Conservation (phyloP, 1,284 basidiomycete species). For the Trichosporon sp. region DNA sequence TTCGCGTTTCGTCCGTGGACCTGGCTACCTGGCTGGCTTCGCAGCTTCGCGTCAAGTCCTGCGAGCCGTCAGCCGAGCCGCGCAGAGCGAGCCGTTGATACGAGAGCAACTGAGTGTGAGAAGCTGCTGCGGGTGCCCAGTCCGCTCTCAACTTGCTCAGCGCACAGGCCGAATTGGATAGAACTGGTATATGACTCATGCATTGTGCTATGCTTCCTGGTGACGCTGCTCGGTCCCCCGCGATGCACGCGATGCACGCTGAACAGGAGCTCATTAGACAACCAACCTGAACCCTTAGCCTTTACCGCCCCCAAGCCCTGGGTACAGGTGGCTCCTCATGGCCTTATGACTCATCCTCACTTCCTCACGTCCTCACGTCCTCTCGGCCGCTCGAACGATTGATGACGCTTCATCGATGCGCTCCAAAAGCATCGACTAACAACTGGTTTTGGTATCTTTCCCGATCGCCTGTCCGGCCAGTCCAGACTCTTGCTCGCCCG, state of each 20-base stretch:
- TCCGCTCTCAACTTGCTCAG: neutral
- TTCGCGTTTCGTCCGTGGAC: too few species aligned
- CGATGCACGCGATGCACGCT: neutral
- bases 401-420: too few species aligned
- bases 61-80: neutral
- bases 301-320: too few species aligned
- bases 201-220: neutral
- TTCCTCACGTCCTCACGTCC: too few species aligned
- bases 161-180: too few species aligned
- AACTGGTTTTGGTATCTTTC: neutral
- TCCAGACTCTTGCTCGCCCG: neutral
- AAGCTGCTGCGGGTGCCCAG: neutral
- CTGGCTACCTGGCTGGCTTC: too few species aligned
- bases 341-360: too few species aligned
- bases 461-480: neutral
- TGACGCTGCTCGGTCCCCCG: too few species aligned
- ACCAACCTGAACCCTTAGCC: neutral
- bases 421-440: too few species aligned
- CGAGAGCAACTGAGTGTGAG: neutral
- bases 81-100: neutral
- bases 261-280: too few species aligned
- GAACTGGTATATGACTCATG: neutral
- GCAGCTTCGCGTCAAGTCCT: neutral
- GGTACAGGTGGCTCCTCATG: too few species aligned
- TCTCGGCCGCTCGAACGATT: too few species aligned